Evolutionary conservation across 1,139 yeast species (phyloP).

Genomic region (Hyphopichia khmerensis): DNA sequence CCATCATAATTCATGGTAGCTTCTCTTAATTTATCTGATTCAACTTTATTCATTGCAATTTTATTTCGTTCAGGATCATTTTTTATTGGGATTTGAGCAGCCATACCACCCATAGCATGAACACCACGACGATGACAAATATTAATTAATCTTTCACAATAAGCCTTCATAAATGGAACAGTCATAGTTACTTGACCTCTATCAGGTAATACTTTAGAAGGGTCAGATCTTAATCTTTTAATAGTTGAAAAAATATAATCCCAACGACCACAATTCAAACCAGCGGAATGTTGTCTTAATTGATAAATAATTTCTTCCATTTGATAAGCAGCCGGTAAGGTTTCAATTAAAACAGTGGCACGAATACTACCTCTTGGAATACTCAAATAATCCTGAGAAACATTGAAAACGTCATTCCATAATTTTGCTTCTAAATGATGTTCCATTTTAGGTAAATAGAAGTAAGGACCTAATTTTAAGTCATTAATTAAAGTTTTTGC

Average conservation of each 20-base stretch:
- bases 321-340: slow-evolving; percentile 75
- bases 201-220: slow-evolving; percentile 67
- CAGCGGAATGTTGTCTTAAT: slow-evolving; percentile 71
- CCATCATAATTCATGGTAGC: slow-evolving; percentile 18
- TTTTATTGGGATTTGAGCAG: slow-evolving; percentile 49
- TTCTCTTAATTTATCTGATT: slow-evolving; percentile 23
- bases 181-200: slow-evolving; percentile 73
- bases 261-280: slow-evolving; percentile 83
- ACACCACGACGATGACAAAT: slow-evolving; percentile 76
- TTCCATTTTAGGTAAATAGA: slow-evolving; percentile 79
- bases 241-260: slow-evolving; percentile 75
- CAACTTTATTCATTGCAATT: slow-evolving; percentile 24
- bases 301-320: slow-evolving; percentile 81
- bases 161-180: slow-evolving; percentile 72
- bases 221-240: slow-evolving; percentile 64
- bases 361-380: slow-evolving; percentile 71
- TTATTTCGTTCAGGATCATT: slow-evolving; percentile 21
- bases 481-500: slow-evolving; percentile 17
- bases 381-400: slow-evolving; percentile 65
- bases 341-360: slow-evolving; percentile 76
- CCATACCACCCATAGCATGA: slow-evolving; percentile 85
- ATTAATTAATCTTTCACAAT: slow-evolving; percentile 64
- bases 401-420: slow-evolving; percentile 75
- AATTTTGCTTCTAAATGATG: slow-evolving; percentile 76
- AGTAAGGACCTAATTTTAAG: slow-evolving; percentile 39